Evolutionary conservation across 2,329 filamentous ascomycete species (phyloP), one percentile per base, ranked within the genome.

Genomic region (Eutypa lata): DNA sequence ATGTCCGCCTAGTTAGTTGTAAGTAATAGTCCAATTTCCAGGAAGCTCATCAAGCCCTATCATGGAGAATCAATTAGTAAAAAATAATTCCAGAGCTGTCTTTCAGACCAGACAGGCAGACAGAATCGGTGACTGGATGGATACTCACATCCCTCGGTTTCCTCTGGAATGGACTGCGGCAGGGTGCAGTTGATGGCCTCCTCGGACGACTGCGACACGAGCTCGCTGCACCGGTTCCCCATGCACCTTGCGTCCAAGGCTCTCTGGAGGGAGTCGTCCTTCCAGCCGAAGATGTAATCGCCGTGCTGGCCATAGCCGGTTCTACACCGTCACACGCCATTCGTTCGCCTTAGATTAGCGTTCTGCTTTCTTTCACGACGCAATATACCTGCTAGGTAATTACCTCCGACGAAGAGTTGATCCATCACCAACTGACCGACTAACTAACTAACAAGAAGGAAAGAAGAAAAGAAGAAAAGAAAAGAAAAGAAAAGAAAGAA

Each of bases 281-380:
- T n/a, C n/a, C n/a, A n/a, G n/a, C n/a, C n/a, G n/a, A n/a, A n/a
- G n/a, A n/a, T n/a, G n/a, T n/a, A n/a, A n/a, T n/a, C n/a, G n/a
- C n/a, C n/a, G n/a, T n/a, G n/a, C n/a, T 64, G 64, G n/a, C 67
- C 66, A 47, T 65, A 67, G 8, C 68, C 68, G 8, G 65, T 66
- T 13, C 54, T 40, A 18, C 47, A 33, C 21, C n/a, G 18, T 38
- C 28, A 37, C 19, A 11, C 16, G 42, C 18, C 35, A 19, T 40
- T 16, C 19, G 3, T 38, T 14, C 26, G 50, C 47, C 24, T 26
- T 46, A 13, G 31, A 14, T 35, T 14, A 35, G 31, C 31, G 14
- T n/a, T n/a, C n/a, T n/a, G n/a, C n/a, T n/a, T n/a, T n/a, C n/a
- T n/a, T n/a, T n/a, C n/a, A n/a, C n/a, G n/a, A n/a, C n/a, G 31